Percentiles rank a stretch among this genome's conserved stretches.
phyloP scores from a whole-genome alignment of 2,329 filamentous ascomycete species.

The Cladosporium velox region DNA sequence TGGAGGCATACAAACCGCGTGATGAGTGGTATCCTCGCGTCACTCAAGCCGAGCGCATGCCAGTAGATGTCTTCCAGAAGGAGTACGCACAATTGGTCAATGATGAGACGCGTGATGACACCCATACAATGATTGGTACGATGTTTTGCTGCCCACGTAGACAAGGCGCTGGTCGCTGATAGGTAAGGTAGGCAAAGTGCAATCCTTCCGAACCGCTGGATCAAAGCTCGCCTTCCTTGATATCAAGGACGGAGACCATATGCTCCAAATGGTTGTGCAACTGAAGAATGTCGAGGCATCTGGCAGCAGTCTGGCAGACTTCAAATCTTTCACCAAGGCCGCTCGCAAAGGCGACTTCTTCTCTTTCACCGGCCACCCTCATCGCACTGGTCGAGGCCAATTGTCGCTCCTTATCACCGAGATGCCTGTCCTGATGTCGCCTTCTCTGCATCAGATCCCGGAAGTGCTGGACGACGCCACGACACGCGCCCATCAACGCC shows the following conservation, averaged over 20 bases:
- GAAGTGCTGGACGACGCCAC: constrained; percentile 69
- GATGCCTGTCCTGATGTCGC: constrained; percentile 72
- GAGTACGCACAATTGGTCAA: constrained; percentile 35
- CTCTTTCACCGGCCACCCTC: constrained; percentile 66
- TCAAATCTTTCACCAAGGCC: constrained; percentile 64
- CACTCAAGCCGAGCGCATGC: constrained; percentile 27
- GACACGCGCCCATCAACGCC: constrained; percentile 72
- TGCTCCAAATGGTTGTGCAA: constrained; percentile 67
- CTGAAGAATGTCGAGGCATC: constrained; percentile 61
- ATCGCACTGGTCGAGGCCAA: constrained; percentile 71
- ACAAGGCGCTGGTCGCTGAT: constrained; percentile 19
- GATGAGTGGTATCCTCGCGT: constrained; percentile 58
- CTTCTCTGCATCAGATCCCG: constrained; percentile 78
- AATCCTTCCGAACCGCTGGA: constrained; percentile 69
- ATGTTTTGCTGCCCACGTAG: not conserved
- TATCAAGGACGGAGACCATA: constrained; percentile 70
- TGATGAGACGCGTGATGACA: constrained; percentile 15
- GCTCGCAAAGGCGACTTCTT: constrained; percentile 81
- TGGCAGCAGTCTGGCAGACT: constrained; percentile 42
- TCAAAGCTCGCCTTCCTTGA: constrained; percentile 84
- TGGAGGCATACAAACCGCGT: constrained; percentile 53
- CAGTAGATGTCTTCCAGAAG: constrained; percentile 24
- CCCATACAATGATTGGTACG: constrained; percentile 16
- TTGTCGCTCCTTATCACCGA: constrained; percentile 69
- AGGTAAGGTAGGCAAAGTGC: constrained; percentile 65